Evolutionary conservation across 108 stramenopile species (phyloP), one percentile per base, ranked within the genome.

Genomic region (Conticribra weissflogii): DNA sequence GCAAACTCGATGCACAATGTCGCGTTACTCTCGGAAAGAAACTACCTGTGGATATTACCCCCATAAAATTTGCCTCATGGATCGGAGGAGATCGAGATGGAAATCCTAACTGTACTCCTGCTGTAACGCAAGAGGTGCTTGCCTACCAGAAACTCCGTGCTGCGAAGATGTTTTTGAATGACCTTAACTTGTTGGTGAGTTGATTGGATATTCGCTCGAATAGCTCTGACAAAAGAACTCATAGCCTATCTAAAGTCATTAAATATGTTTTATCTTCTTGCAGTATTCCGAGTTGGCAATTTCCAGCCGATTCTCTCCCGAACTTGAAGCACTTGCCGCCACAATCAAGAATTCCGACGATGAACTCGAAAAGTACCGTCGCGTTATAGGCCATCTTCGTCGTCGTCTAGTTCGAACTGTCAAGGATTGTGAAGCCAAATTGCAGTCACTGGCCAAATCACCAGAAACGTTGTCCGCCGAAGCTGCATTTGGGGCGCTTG

Each of bases 41-140:
- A 29, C 81, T 98, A 16, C 98, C 98, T 7, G 78, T 97, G 7
- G 90, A 95, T 44, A 79, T 68, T 3, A 81, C 89, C 3, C 98
- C 98, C 3, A 85, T 98, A 56, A 83, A 87, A 29, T 97, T 98
- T 68, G 96, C 94, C 3, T 92, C 91, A 7, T 98, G 97, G 97
- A 98, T 98, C 78, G 96, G 96, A 21, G 96, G 96, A 23, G 96
- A 98, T 66, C 87, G 96, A 8, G 97, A 96, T 81, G 98, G 98
- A 19, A 98, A 98, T 78, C 98, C 98, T 24, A 97, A 97, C 71
- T 96, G 96, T 18, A 96, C 96, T 1, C 94, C 98, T 7, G 72
- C 79, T 31, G 96, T 97, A 0, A 98, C 98, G 9, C 61, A 71
- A 36, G 94, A 96, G 66, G 97, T 97, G 24, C 82, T 88, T 3